These are phyloP conservation scores for Cenococcum geophilum DNA, from an alignment of 495 filamentous ascomycete genomes.

Conservation along the genomic window DNA sequence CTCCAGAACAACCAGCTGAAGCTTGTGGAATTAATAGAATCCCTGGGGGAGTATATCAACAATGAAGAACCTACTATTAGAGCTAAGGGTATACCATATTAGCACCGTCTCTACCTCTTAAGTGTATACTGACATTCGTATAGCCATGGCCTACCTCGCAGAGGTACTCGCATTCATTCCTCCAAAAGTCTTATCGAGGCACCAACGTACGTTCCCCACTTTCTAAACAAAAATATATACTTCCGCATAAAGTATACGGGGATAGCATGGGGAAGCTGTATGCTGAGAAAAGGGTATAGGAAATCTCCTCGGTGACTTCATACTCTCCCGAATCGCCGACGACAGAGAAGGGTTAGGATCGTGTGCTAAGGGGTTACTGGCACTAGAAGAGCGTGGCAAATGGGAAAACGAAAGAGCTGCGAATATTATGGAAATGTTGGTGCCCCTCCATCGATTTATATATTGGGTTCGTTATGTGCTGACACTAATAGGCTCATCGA, in stretches of 20 bases:
- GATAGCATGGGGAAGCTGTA: not conserved
- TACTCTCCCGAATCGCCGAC: conserved; percentile 38
- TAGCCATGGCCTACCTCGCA: conserved; percentile 60
- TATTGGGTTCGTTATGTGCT: conserved; percentile 1
- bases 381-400: conserved; percentile 38
- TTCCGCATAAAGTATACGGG: not conserved
- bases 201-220: conserved; percentile 47
- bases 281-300: conserved; percentile 24
- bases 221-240: not conserved
- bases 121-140: not conserved
- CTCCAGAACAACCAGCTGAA: conserved; percentile 57
- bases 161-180: conserved; percentile 55
- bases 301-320: conserved; percentile 40
- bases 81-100: conserved; percentile 43
- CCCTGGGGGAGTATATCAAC: conserved; percentile 63
- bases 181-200: conserved; percentile 56
- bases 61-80: conserved; percentile 60
- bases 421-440: conserved; percentile 33
- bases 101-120: not conserved
- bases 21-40: conserved; percentile 61
- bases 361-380: conserved; percentile 34
- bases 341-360: conserved; percentile 37
- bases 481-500: conserved; percentile 30
- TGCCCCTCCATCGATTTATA: not conserved
- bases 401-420: conserved; percentile 37